These are phyloP conservation scores for Penicillium coffeae DNA, from an alignment of 495 filamentous ascomycete species.

Conservation along the genomic window DNA sequence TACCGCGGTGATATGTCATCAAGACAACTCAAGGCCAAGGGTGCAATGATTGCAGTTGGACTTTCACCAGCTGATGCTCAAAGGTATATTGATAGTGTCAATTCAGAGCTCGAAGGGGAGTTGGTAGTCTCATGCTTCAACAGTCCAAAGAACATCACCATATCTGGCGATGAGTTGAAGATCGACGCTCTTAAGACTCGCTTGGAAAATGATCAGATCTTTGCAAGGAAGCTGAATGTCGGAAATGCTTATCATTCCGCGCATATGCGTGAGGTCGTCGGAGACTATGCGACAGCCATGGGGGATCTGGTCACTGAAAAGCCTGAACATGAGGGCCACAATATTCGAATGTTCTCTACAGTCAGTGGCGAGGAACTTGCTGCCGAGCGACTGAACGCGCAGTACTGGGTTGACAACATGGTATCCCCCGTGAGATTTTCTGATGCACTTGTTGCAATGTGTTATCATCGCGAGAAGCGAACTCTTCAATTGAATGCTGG, in stretches of 20 bases:
- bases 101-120: too few relatives aligned
- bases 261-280: background rate
- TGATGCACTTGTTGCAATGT: background rate
- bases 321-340: background rate
- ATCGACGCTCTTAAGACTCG: slow-evolving; percentile 20
- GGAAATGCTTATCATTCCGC: slow-evolving; percentile 7
- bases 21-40: slow-evolving; percentile 17
- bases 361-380: background rate
- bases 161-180: slow-evolving; percentile 27
- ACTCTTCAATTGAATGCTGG: too few relatives aligned
- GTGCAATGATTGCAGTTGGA: slow-evolving; percentile 30
- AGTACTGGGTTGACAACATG: slow-evolving; percentile 7
- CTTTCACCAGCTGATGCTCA: too few relatives aligned
- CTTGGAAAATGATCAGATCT: slow-evolving; percentile 9
- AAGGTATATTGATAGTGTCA: too few relatives aligned
- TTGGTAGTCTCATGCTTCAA: too few relatives aligned
- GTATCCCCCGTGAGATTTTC: background rate
- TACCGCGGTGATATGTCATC: slow-evolving; percentile 27
- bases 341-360: slow-evolving; percentile 20
- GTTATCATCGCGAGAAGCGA: background rate
- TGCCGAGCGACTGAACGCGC: background rate
- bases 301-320: background rate
- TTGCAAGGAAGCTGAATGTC: slow-evolving; percentile 32
- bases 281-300: background rate
- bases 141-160: slow-evolving; percentile 26